Base-by-base conservation (phyloP, 2,329 filamentous ascomycete genomes). In the Penicillium polonicum region DNA sequence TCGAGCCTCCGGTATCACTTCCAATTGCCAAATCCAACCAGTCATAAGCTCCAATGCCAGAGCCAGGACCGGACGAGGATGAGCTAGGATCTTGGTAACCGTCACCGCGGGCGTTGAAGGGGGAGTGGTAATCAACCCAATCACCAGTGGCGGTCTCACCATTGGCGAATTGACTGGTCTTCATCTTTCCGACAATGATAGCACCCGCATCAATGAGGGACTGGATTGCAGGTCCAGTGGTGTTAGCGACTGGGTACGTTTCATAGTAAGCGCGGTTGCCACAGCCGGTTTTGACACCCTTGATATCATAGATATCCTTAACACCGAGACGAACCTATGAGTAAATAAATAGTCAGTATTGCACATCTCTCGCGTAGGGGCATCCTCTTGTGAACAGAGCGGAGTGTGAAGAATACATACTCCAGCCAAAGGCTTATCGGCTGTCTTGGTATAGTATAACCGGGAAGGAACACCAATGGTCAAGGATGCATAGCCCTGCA, bases 271-370 rank as follows among this genome's bases (percentile, higher is more conserved):
- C 82, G 23, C 83, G 75, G 39, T 85, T 87, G 0, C 85, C 86
- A 31, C 82, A 76, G 1, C 78, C 78, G 0, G 83, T 86, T 13
- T 79, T 78, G 0, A 86, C 69, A 4, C 86, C 86, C 25, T 79
- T 78, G 43, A 88, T 73, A 61, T 84, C 77, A 64, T 80, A 85
- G 36, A 87, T 83, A 63, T 88, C 86, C 66, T 88, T 89, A 55
- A 88, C 78, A 2, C 80, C 85, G 1, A 88, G 19, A 48, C 44
- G 44, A 48, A 48, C 44, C 44, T 48, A 17, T 23, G 19, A 35
- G 17, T 15, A 4, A 4, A 21, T 5, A 9, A 9, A 33, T 33
- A 46, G 13, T 48, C 8, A 48, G 29, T 35, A 35, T 48, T 33
- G 2, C 15, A 23, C 1, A 1, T 21, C 27, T 46, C 19, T 23